Percentiles rank a stretch among this genome's conserved stretches.
These are phyloP conservation scores for Cordia subcordata DNA, from an alignment of 257 asterid species.

Conservation along the genomic window DNA sequence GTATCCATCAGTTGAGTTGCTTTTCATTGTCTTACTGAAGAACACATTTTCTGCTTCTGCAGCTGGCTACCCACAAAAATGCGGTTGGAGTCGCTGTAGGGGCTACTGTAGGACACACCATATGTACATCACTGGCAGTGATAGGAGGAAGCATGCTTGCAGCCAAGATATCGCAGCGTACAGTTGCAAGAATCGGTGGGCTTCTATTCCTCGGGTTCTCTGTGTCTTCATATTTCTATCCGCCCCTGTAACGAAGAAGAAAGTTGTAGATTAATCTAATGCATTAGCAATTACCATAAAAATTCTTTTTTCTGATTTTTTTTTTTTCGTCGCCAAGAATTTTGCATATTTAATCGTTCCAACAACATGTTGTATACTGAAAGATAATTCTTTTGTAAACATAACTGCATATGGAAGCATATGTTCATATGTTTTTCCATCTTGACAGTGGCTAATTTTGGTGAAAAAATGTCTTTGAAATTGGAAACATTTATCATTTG, in stretches of 20 bases:
- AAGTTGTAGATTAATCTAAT: slow-evolving; percentile 30
- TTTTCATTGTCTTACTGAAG: background rate
- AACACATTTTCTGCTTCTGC: slow-evolving; percentile 8
- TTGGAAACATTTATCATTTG: too few relatives aligned
- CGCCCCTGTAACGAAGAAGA: slow-evolving; percentile 47
- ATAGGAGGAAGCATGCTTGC: slow-evolving; percentile 98
- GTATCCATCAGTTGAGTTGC: slow-evolving; percentile 4
- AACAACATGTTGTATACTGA: background rate
- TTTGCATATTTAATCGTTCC: background rate
- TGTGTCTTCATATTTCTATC: slow-evolving; percentile 79
- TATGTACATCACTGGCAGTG: slow-evolving; percentile 91
- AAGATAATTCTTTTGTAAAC: slow-evolving; percentile 6
- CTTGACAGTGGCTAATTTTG: too few relatives aligned
- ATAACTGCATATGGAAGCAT: background rate
- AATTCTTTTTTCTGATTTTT: background rate
- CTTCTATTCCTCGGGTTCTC: slow-evolving; percentile 89
- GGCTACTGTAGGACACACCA: slow-evolving; percentile 76
- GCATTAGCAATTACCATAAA: slow-evolving; percentile 4
- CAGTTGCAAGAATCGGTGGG: slow-evolving; percentile 89
- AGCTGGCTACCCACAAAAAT: slow-evolving; percentile 94
- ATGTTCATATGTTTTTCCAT: background rate
- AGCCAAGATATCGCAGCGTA: slow-evolving; percentile 90
- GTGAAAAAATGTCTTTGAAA: too few relatives aligned
- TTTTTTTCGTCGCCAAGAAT: background rate
- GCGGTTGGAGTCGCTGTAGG: slow-evolving; percentile 90